These are phyloP conservation scores for Fusarium armeniacum DNA, from an alignment of 2,329 filamentous ascomycete species.

Conservation along the genomic window DNA sequence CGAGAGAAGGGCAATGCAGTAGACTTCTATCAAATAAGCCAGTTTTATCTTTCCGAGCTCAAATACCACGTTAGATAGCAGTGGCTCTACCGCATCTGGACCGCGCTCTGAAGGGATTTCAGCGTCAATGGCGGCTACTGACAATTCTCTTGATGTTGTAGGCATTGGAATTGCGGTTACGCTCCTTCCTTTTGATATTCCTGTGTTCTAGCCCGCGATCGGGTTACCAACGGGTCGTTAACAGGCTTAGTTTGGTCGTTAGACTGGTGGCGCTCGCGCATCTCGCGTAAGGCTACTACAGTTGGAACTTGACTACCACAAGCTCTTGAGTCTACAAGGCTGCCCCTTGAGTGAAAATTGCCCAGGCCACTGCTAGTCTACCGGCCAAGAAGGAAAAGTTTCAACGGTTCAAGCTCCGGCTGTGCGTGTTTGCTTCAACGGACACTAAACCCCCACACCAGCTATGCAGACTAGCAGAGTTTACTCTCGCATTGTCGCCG, in stretches of 20 bases:
- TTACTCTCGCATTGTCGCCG: slow-evolving; percentile 25
- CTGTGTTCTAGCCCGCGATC: slow-evolving; percentile 43
- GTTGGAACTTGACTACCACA: slow-evolving; percentile 21
- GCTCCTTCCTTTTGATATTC: slow-evolving; percentile 16
- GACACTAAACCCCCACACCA: slow-evolving; percentile 29
- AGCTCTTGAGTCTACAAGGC: slow-evolving; percentile 39
- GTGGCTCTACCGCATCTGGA: slow-evolving; percentile 17
- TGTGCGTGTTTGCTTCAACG: slow-evolving; percentile 20
- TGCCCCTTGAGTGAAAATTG: slow-evolving; percentile 38
- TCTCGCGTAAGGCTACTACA: slow-evolving; percentile 36
- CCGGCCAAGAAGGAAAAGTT: slow-evolving; percentile 27
- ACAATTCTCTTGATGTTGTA: neutral
- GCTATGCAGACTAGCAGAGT: slow-evolving; percentile 34
- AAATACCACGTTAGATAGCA: slow-evolving; percentile 1
- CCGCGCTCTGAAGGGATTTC: slow-evolving; percentile 2
- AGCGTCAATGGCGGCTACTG: slow-evolving; percentile 16
- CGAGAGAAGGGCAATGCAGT: slow-evolving; percentile 18
- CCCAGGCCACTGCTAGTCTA: slow-evolving; percentile 35
- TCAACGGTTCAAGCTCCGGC: slow-evolving; percentile 16
- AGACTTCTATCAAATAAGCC: slow-evolving; percentile 11
- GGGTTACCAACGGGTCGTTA: slow-evolving; percentile 27
- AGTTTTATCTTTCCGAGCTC: slow-evolving; percentile 14
- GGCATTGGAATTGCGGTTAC: neutral
- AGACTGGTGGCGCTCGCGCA: slow-evolving; percentile 42
- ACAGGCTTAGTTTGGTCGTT: slow-evolving; percentile 25